These are phyloP conservation scores for Cicer arietinum DNA, from an alignment of 306 rosid genomes.

Conservation along the genomic window DNA sequence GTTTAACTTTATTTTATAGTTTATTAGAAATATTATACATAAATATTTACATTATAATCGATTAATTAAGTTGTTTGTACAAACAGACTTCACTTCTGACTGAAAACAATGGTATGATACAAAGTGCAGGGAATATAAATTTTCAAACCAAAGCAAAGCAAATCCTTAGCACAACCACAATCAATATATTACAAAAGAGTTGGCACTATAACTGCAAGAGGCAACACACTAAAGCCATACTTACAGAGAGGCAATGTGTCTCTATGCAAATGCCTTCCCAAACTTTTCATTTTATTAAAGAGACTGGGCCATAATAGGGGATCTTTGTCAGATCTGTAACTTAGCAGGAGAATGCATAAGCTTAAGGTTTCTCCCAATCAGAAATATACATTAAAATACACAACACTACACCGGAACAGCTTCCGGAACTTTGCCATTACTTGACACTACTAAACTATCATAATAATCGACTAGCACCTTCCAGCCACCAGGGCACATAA, in stretches of 20 bases:
- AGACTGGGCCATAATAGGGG: constrained; percentile 41
- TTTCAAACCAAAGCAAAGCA: constrained; percentile 36
- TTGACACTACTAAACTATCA: constrained; percentile 69
- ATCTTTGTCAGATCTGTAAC: constrained; percentile 35
- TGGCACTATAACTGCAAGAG: constrained; percentile 52
- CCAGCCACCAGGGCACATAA: constrained; percentile 99
- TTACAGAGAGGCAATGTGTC: constrained; percentile 61
- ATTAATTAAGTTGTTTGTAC: too few relatives aligned
- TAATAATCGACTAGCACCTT: constrained; percentile 89
- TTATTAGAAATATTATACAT: too few relatives aligned
- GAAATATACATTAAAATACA: constrained; percentile 46
- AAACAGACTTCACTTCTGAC: background rate
- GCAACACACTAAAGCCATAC: constrained; percentile 50
- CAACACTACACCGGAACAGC: constrained; percentile 75
- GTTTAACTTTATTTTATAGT: too few relatives aligned
- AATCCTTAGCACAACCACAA: constrained; percentile 47
- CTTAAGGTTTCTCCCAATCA: constrained; percentile 62
- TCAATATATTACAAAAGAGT: constrained; percentile 57
- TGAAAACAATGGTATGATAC: background rate
- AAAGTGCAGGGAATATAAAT: background rate
- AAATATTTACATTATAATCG: too few relatives aligned
- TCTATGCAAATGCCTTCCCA: constrained; percentile 56
- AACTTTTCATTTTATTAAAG: constrained; percentile 46
- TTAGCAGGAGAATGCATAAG: constrained; percentile 51
- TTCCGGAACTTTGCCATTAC: constrained; percentile 68